These are phyloP conservation scores for Myriosclerotinia curreyana DNA, from an alignment of 2,329 filamentous ascomycete genomes.

Conservation along the genomic window DNA sequence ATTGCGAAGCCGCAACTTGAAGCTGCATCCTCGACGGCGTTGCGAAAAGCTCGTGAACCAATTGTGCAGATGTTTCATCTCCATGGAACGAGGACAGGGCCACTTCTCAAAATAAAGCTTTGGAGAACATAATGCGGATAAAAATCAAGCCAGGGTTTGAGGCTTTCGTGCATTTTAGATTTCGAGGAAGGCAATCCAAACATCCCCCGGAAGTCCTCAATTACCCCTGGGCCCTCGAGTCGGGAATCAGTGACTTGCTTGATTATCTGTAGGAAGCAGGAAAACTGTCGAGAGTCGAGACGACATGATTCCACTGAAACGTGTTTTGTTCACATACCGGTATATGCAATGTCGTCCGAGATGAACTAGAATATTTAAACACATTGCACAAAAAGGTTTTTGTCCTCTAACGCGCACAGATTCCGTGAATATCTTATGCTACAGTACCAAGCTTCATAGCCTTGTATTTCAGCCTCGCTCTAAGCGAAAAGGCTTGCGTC, in stretches of 20 bases:
- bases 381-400: neutral
- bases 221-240: neutral
- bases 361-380: neutral
- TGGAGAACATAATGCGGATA: too few species aligned
- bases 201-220: too few species aligned
- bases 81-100: neutral
- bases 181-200: too few species aligned
- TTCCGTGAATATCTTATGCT: neutral
- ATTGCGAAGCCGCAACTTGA: neutral
- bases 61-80: neutral
- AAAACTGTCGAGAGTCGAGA: neutral
- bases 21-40: neutral
- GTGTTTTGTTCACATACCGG: neutral
- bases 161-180: too few species aligned
- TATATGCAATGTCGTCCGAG: neutral
- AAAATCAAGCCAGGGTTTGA: neutral
- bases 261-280: neutral
- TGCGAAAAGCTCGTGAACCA: neutral
- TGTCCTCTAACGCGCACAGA: neutral
- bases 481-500: conserved; percentile 20
- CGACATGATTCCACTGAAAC: neutral
- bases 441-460: neutral
- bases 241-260: neutral
- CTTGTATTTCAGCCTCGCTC: conserved; percentile 15
- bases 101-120: neutral